Percentiles rank a stretch among this genome's conserved stretches.
These are phyloP conservation scores for Lotmaria passim DNA, from an alignment of 208 protist species.

Conservation along the genomic window DNA sequence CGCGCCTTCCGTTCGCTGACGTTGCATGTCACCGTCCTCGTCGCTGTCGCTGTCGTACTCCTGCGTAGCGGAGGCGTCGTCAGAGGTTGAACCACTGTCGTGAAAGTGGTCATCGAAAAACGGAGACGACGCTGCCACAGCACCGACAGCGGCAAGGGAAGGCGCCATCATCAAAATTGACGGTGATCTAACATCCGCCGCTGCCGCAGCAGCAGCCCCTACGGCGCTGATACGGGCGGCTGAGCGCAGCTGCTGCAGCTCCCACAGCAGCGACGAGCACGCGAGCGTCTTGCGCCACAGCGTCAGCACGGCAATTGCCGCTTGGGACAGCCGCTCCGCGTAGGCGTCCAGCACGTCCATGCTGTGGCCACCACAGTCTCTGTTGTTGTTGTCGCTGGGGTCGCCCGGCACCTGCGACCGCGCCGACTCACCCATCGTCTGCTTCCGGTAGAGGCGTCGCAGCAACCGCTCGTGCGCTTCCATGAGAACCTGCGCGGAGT, in stretches of 20 bases:
- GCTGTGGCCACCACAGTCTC: neutral
- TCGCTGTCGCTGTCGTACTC: slow-evolving; percentile 13
- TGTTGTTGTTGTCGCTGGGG: neutral
- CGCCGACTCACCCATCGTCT: neutral
- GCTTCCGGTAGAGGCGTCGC: slow-evolving; percentile 21
- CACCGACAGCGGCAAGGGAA: neutral
- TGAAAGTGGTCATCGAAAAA: neutral
- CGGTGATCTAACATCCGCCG: neutral
- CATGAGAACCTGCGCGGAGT: slow-evolving; percentile 27
- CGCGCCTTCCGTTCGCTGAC: neutral
- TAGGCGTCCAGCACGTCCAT: slow-evolving; percentile 5
- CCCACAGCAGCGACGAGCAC: slow-evolving; percentile 26
- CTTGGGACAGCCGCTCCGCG: slow-evolving; percentile 29
- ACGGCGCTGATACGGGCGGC: neutral
- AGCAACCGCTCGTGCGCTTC: slow-evolving; percentile 33
- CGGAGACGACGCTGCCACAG: neutral
- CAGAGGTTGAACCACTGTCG: neutral
- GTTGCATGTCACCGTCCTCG: neutral
- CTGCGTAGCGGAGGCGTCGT: neutral
- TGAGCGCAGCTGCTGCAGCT: slow-evolving; percentile 28
- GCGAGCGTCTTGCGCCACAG: slow-evolving; percentile 42
- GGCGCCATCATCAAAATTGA: neutral
- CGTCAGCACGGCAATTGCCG: slow-evolving; percentile 26
- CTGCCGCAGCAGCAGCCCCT: neutral
- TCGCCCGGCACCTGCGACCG: slow-evolving; percentile 7